These are phyloP conservation scores for Thalassiosira oceanica DNA, from an alignment of 352 stramenopile species.

Conservation along the genomic window DNA sequence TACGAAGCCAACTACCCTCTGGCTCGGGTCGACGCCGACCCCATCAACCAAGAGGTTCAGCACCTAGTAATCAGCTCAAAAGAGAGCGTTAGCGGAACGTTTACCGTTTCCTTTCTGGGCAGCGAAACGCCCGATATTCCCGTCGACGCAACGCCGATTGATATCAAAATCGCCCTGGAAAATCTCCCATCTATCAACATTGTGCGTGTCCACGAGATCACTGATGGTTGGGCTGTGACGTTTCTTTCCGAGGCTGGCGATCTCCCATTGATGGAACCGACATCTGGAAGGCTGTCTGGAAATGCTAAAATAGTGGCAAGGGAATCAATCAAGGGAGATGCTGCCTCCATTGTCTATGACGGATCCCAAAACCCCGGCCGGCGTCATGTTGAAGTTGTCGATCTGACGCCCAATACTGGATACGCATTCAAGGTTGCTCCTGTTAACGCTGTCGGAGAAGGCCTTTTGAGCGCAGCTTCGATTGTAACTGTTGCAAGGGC, in stretches of 20 bases:
- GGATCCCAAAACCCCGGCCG: slow-evolving; percentile 84
- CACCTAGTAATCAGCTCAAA: slow-evolving; percentile 84
- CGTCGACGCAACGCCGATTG: slow-evolving; percentile 81
- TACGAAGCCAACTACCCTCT: slow-evolving; percentile 78
- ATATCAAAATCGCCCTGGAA: slow-evolving; percentile 87
- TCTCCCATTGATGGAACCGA: slow-evolving; percentile 88
- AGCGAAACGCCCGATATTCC: slow-evolving; percentile 82
- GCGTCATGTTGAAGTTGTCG: slow-evolving; percentile 80
- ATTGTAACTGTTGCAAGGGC: slow-evolving; percentile 89
- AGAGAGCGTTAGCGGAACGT: slow-evolving; percentile 49
- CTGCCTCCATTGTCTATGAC: slow-evolving; percentile 90
- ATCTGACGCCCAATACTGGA: slow-evolving; percentile 86
- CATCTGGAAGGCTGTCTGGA: slow-evolving; percentile 82
- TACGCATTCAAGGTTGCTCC: slow-evolving; percentile 92
- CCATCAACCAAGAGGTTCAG: slow-evolving; percentile 87
- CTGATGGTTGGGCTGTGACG: slow-evolving; percentile 88
- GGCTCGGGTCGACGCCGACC: slow-evolving; percentile 58
- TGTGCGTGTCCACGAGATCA: slow-evolving; percentile 80
- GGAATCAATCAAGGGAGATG: slow-evolving; percentile 85
- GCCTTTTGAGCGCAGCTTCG: slow-evolving; percentile 85
- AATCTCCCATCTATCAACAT: slow-evolving; percentile 84
- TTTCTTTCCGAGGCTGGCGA: slow-evolving; percentile 93
- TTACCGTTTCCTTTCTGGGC: slow-evolving; percentile 73
- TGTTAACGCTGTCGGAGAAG: slow-evolving; percentile 89
- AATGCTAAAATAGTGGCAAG: slow-evolving; percentile 79